Conservation (phyloP, 2,329 filamentous ascomycete genomes). For the Coleophoma crateriformis region DNA sequence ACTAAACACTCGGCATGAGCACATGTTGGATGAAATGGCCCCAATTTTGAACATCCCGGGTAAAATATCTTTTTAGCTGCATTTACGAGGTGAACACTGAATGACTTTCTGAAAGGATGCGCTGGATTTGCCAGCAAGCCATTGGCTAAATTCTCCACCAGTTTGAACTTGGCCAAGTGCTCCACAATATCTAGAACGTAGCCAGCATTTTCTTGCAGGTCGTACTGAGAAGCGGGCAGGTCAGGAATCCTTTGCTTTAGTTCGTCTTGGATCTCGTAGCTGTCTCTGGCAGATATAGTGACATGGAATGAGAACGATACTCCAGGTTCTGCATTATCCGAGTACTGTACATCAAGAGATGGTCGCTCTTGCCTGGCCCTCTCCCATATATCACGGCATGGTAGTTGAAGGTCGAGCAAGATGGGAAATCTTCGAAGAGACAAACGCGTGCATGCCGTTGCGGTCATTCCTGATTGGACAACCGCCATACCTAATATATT, state of each 20-base stretch:
- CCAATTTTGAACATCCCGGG: conserved; percentile 20
- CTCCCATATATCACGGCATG: too few species aligned
- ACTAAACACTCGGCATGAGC: too few species aligned
- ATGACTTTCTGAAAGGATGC: neutral
- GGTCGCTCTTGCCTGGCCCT: too few species aligned
- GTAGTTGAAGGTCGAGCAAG: too few species aligned
- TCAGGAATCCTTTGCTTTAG: neutral
- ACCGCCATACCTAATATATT: too few species aligned
- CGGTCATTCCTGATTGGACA: too few species aligned
- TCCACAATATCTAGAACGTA: conserved; percentile 1
- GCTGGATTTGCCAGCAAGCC: neutral
- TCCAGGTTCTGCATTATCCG: neutral
- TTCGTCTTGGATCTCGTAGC: neutral
- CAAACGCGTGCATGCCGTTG: too few species aligned
- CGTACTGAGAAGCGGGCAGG: neutral
- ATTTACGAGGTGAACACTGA: neutral
- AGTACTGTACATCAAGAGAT: neutral
- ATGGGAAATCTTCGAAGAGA: too few species aligned
- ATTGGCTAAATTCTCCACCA: neutral
- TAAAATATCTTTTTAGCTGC: neutral
- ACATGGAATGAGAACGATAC: neutral
- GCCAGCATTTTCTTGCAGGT: neutral
- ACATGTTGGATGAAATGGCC: too few species aligned
- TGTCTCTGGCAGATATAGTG: neutral
- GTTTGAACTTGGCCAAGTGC: conserved; percentile 1